Evolutionary conservation across 2,329 filamentous ascomycete genomes (phyloP).

Genomic region (Alternaria viburni): DNA sequence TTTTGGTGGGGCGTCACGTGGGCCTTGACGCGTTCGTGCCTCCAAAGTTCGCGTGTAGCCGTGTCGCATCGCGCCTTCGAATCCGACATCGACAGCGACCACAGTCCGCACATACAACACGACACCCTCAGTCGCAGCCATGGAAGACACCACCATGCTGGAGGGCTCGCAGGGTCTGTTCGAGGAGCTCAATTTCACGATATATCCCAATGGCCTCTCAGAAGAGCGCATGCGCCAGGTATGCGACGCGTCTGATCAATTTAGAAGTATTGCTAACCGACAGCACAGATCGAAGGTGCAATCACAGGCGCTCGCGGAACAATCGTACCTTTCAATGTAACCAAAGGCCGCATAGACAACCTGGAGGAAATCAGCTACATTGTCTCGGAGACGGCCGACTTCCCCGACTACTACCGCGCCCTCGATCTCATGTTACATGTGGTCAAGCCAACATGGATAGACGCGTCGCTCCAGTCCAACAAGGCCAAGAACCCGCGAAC

Average conservation of each 20-base stretch:
- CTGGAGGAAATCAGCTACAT: constrained; percentile 65
- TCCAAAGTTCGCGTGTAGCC: constrained; percentile 1
- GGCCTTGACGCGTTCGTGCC: constrained; percentile 15
- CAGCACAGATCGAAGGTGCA: constrained; percentile 52
- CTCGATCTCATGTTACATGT: constrained; percentile 82
- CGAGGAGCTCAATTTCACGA: constrained; percentile 48
- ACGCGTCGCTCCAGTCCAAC: constrained; percentile 69
- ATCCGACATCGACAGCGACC: constrained; percentile 6
- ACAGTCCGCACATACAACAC: constrained; percentile 2
- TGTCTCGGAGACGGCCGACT: constrained; percentile 82
- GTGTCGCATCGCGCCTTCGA: constrained; percentile 10
- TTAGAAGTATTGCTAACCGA: constrained; percentile 23
- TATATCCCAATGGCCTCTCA: constrained; percentile 52
- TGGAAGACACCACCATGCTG: constrained; percentile 44
- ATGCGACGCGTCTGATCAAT: constrained; percentile 28
- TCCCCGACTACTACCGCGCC: constrained; percentile 80
- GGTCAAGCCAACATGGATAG: constrained; percentile 82
- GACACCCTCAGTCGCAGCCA: constrained; percentile 16
- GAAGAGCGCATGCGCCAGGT: constrained; percentile 37
- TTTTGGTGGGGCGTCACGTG: constrained; percentile 23
- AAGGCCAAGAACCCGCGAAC: constrained; percentile 80
- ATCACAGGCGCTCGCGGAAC: constrained; percentile 59
- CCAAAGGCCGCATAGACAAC: constrained; percentile 49
- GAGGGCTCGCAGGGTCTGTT: constrained; percentile 47
- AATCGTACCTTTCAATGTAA: constrained; percentile 49